These are phyloP conservation scores for Lentinula novae-zelandiae DNA, from an alignment of 1,284 basidiomycete genomes.

Conservation along the genomic window DNA sequence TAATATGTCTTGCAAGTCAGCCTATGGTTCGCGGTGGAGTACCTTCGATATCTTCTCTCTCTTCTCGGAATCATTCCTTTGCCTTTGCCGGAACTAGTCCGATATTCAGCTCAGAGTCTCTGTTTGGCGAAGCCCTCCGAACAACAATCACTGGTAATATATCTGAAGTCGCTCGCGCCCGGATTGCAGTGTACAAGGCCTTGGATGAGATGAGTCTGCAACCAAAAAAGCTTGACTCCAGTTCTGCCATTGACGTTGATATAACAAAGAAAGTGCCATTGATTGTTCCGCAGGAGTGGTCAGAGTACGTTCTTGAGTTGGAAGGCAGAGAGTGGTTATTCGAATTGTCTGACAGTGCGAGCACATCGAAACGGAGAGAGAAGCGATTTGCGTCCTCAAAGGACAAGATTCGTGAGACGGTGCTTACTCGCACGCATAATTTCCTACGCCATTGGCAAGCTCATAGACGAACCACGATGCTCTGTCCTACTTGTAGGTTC, in stretches of 20 bases:
- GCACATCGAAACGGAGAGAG: not conserved
- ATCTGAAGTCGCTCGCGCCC: not conserved
- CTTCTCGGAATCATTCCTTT: not conserved
- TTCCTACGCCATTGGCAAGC: not conserved
- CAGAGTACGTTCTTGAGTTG: constrained; percentile 1
- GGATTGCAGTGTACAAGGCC: not conserved
- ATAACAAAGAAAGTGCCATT: not conserved
- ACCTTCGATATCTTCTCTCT: not conserved
- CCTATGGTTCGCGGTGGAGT: constrained; percentile 6
- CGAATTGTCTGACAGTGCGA: constrained; percentile 1
- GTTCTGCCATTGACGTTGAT: not conserved
- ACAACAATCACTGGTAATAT: constrained; percentile 6
- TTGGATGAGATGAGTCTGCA: not conserved
- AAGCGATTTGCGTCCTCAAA: not conserved
- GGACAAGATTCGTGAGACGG: not conserved
- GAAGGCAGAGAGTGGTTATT: constrained; percentile 8
- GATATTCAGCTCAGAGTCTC: not conserved
- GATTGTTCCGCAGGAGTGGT: not conserved
- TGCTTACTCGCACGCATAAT: not conserved
- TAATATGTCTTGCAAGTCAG: constrained; percentile 7
- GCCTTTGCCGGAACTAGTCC: not conserved
- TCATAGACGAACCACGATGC: not conserved
- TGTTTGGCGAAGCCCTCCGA: not conserved
- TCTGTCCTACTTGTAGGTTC: not conserved
- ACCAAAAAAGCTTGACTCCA: not conserved